phyloP scores from a whole-genome alignment of 768 basidiomycete genomes.

The Dioszegia aurantiaca region DNA sequence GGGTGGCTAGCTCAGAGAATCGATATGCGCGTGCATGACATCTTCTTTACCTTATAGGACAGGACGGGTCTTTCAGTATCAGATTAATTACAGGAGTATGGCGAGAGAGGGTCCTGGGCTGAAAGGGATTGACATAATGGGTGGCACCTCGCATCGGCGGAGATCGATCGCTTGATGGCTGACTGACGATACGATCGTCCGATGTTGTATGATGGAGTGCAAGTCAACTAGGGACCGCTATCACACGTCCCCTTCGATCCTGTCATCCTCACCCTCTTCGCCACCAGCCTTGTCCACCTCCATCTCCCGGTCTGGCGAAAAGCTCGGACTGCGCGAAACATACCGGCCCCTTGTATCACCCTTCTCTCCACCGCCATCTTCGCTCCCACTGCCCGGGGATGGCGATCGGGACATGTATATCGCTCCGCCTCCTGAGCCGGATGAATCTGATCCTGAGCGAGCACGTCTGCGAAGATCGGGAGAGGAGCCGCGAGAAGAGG shows the following conservation, averaged over 20 bases:
- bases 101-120: no score
- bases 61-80: no score
- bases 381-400: slow-evolving; percentile 12
- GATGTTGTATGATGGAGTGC: no score
- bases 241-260: slow-evolving; percentile 41
- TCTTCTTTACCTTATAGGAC: no score
- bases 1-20: no score
- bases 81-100: no score
- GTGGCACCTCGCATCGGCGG: no score
- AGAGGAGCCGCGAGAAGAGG: slow-evolving; percentile 26
- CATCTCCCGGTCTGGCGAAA: slow-evolving; percentile 26
- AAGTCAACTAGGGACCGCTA: no score
- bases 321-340: slow-evolving; percentile 21
- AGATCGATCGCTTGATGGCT: no score
- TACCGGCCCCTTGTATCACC: slow-evolving; percentile 26
- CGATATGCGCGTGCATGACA: no score
- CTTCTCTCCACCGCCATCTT: slow-evolving; percentile 18
- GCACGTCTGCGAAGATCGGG: slow-evolving; percentile 25
- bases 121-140: no score
- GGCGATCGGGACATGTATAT: slow-evolving; percentile 42
- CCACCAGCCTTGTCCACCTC: slow-evolving; percentile 5
- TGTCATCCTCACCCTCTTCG: slow-evolving; percentile 29
- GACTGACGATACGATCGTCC: no score
- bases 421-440: slow-evolving; percentile 16
- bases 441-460: slow-evolving; percentile 21